Percentiles rank a stretch among this genome's conserved stretches.
Conservation (phyloP, 2,329 filamentous ascomycete species). For the Arachnopeziza araneosa region DNA sequence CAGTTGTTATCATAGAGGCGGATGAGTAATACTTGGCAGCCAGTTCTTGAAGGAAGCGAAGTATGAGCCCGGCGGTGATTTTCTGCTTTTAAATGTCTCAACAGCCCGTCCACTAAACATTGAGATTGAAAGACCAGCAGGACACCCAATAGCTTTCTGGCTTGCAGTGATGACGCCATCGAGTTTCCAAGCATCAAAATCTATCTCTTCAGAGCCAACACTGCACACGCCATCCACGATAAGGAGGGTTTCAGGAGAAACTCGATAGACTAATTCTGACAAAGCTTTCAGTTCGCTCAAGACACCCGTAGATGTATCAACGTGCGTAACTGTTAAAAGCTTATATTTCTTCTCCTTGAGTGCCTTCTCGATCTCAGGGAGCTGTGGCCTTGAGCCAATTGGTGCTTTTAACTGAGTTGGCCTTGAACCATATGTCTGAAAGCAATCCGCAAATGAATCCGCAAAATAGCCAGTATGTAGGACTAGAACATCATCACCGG, state of each 20-base stretch:
- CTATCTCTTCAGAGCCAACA: constrained; percentile 91
- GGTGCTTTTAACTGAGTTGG: constrained; percentile 85
- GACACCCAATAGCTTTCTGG: constrained; percentile 95
- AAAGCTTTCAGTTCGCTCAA: constrained; percentile 84
- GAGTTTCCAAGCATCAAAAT: constrained; percentile 90
- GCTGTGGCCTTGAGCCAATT: constrained; percentile 80
- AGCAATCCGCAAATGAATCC: constrained; percentile 88
- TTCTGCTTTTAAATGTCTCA: constrained; percentile 70
- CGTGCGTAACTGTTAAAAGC: constrained; percentile 89
- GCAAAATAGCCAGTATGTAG: constrained; percentile 97
- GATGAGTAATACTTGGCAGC: constrained; percentile 62
- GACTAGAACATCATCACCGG: constrained; percentile 84
- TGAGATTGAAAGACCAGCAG: constrained; percentile 87
- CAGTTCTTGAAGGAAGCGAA: constrained; percentile 98
- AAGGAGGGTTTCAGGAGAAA: constrained; percentile 86
- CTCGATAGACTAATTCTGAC: constrained; percentile 73
- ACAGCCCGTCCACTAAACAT: constrained; percentile 91
- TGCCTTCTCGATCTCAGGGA: constrained; percentile 82
- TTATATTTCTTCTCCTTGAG: constrained; percentile 91
- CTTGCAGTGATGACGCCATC: constrained; percentile 91
- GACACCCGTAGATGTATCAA: constrained; percentile 95
- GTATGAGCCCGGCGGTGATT: constrained; percentile 79
- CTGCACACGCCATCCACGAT: constrained; percentile 97
- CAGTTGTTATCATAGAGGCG: neutral
- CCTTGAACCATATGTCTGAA: constrained; percentile 84